Base-by-base conservation (phyloP, 2,329 filamentous ascomycete genomes). In the Aspergillus nomiae region DNA sequence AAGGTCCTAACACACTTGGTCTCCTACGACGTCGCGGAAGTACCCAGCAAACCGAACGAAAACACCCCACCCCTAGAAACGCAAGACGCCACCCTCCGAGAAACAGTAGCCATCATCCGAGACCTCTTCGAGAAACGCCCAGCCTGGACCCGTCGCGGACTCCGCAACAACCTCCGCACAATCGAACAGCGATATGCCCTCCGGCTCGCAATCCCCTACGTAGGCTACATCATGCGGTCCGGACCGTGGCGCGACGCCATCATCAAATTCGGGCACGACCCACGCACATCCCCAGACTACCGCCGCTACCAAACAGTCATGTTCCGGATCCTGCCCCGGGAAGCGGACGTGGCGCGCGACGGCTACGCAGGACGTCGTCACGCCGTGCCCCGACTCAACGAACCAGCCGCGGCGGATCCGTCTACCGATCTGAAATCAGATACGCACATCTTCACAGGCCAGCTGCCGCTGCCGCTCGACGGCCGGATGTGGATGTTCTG, bases 401-500 rank as follows among this genome's bases (percentile, higher is more conserved):
- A 66, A 14, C 53, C 65, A 3, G 61, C 58, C 53, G 34, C 56
- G 16, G 56, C 65, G 60, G 58, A 54, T 28, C 60, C 43, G 58
- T 65, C 41, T 55, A 56, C 57, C 21, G 51, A 59, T 28, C 38
- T 43, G 14, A 36, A n/a, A 28, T 43, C 63, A 55, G 63, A 66
- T 24, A 71, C 74, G 0, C 94, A 98, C 76, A 82, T 94, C 1
- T 98, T 97, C 77, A 92, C 96, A 65, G 94, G 94, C 54, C 83
- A 88, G 63, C 85, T 75, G 0, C 78, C 85, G 2, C 87, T 94
- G 60, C 87, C 87, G 19, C 86, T 87, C 1, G 93, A 97, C 71
- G 93, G 93, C 45, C 95, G 95, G 71, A 89, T 95, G 56, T 99
- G 93, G 90, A 95, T 98, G 81, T 86, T 96, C 30, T 96, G 93